Conservation (phyloP, 1,284 basidiomycete genomes). For the Cutaneotrichosporon spelunceum region DNA sequence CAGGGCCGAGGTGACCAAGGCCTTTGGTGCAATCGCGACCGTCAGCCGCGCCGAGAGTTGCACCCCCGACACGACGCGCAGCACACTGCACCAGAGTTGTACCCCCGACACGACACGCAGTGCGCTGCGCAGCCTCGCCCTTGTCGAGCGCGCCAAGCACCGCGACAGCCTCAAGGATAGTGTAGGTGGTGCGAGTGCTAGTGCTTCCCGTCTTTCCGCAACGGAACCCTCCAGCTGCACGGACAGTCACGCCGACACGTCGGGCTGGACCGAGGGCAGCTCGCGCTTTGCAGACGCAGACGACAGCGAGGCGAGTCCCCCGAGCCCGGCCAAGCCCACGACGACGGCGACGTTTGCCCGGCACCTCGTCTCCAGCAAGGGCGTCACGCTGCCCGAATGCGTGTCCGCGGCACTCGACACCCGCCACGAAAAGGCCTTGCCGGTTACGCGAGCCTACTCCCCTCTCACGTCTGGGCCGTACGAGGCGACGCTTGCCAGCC, state of each 20-base stretch:
- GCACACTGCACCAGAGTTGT: neutral
- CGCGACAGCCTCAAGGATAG: conserved; percentile 5
- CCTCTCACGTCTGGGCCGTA: neutral
- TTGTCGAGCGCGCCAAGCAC: neutral
- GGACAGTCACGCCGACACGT: neutral
- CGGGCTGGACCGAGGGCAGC: neutral
- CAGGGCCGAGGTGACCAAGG: neutral
- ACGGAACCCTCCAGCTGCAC: neutral
- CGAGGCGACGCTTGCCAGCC: neutral
- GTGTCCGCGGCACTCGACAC: neutral
- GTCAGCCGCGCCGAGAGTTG: neutral
- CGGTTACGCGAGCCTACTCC: neutral
- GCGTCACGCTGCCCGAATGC: neutral
- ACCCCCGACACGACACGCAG: neutral
- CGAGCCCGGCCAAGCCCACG: neutral
- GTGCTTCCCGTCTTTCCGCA: neutral
- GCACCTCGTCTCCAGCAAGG: neutral
- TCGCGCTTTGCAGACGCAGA: conserved; percentile 1
- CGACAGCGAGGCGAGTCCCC: neutral
- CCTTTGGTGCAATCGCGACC: neutral
- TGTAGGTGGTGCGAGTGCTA: neutral
- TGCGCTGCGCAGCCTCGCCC: neutral
- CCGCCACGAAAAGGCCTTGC: neutral
- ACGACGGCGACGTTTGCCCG: neutral
- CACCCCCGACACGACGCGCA: neutral